Evolutionary conservation across 202 grass and related monocot genomes (phyloP).

Genomic region (Zizania palustris): DNA sequence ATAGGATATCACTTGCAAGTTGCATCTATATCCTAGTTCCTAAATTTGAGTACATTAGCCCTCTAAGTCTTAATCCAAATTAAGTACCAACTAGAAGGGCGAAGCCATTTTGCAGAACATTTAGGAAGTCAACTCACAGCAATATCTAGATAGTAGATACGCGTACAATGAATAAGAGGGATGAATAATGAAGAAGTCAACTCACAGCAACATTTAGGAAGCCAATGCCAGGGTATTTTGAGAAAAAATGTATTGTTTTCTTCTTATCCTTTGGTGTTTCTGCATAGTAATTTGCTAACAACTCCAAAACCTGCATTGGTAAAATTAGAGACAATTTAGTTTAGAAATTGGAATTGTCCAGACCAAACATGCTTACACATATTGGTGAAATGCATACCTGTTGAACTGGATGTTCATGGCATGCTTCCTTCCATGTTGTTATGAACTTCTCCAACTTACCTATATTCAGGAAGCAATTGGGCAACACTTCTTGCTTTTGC

Average conservation of each 20-base stretch:
- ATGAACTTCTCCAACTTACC: conserved; percentile 80
- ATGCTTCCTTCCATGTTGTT: conserved; percentile 91
- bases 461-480: conserved; percentile 50
- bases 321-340: conserved; percentile 26
- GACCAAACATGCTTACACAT: conserved; percentile 2
- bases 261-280: conserved; percentile 49
- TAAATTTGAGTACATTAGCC: conserved; percentile 9
- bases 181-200: conserved; percentile 43
- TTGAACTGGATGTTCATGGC: conserved; percentile 64
- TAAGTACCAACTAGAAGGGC: neutral
- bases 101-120: conserved; percentile 31
- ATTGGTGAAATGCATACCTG: conserved; percentile 54
- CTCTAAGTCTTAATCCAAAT: conserved; percentile 8
- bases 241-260: conserved; percentile 63
- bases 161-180: neutral
- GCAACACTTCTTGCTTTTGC: conserved; percentile 18
- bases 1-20: neutral
- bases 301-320: conserved; percentile 69
- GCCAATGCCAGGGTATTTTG: conserved; percentile 74
- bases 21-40: neutral
- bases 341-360: conserved; percentile 28
- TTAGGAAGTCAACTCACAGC: too few relatives aligned
- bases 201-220: conserved; percentile 93
- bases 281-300: conserved; percentile 73
- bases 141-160: neutral